These are phyloP conservation scores for Vicia sativa DNA, from an alignment of 306 rosid genomes.

Conservation along the genomic window DNA sequence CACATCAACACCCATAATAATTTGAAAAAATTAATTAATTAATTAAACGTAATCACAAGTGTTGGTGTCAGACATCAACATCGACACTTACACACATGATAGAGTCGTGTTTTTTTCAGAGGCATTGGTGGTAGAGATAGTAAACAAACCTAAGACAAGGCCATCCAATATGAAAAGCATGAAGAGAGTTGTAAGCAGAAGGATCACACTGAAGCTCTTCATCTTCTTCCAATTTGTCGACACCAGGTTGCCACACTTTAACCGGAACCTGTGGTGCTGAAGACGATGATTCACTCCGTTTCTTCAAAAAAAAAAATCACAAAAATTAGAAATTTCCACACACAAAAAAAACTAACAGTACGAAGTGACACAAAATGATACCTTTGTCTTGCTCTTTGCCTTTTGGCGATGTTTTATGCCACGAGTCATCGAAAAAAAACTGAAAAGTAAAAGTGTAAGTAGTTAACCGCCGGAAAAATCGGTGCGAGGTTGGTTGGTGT, in stretches of 20 bases:
- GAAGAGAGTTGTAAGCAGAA: conserved; percentile 91
- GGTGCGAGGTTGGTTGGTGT: too few relatives aligned
- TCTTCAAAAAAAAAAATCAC: conserved; percentile 31
- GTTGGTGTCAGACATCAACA: not conserved
- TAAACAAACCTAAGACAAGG: conserved; percentile 73
- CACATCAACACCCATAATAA: too few relatives aligned
- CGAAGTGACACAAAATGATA: conserved; percentile 4
- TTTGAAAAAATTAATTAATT: too few relatives aligned
- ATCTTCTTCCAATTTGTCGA: conserved; percentile 90
- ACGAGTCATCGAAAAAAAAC: conserved; percentile 58
- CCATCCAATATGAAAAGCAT: conserved; percentile 87
- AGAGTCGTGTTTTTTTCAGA: too few relatives aligned
- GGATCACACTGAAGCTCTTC: conserved; percentile 98
- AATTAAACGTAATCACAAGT: not conserved
- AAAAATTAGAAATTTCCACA: not conserved
- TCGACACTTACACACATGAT: too few relatives aligned
- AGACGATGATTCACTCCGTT: conserved; percentile 69
- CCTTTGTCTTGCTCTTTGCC: conserved; percentile 81
- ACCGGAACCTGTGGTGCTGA: conserved; percentile 60
- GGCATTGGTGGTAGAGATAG: too few relatives aligned
- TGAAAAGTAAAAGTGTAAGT: not conserved
- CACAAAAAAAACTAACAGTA: not conserved
- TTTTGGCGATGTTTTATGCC: conserved; percentile 72
- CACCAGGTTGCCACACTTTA: conserved; percentile 96
- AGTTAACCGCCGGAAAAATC: too few relatives aligned